phyloP scores from a whole-genome alignment of 768 basidiomycete species.

The Suillus placidus region DNA sequence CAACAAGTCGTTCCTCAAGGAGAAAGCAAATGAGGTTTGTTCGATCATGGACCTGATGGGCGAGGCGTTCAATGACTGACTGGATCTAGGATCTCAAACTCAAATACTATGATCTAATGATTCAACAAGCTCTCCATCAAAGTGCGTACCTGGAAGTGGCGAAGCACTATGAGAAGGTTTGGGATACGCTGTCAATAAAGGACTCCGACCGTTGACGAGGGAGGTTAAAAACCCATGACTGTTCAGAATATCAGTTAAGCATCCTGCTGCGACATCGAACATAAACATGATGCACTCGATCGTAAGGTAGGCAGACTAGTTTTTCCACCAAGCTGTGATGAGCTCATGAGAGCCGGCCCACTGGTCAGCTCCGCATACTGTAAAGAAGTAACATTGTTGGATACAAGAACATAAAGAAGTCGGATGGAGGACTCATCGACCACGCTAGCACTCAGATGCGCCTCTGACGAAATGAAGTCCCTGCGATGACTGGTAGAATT shows the following conservation, averaged over 20 bases:
- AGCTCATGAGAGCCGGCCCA: constrained; percentile 58
- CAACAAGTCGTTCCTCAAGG: constrained; percentile 90
- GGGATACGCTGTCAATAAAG: constrained; percentile 95
- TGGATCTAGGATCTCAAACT: constrained; percentile 85
- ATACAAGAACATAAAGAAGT: constrained; percentile 5
- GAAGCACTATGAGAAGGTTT: constrained; percentile 94
- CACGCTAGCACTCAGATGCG: too few relatives aligned
- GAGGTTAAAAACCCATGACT: constrained; percentile 29
- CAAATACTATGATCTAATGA: constrained; percentile 96
- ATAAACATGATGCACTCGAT: constrained; percentile 28
- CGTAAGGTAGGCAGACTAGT: constrained; percentile 26
- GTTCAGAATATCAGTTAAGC: background rate
- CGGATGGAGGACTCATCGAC: constrained; percentile 43
- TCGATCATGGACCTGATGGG: constrained; percentile 8
- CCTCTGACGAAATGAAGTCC: too few relatives aligned
- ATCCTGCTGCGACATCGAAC: background rate
- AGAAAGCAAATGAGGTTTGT: constrained; percentile 82
- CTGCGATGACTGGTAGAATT: too few relatives aligned
- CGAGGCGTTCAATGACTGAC: background rate
- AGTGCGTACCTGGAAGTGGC: constrained; percentile 90
- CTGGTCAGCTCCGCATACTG: constrained; percentile 63
- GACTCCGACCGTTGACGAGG: constrained; percentile 38
- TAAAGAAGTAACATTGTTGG: background rate
- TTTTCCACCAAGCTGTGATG: constrained; percentile 66
- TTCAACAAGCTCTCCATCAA: constrained; percentile 87